Percentiles rank a stretch among this genome's conserved stretches.
These are phyloP conservation scores for Geotrichum restrictum DNA, from an alignment of 1,139 yeast species.

Conservation along the genomic window DNA sequence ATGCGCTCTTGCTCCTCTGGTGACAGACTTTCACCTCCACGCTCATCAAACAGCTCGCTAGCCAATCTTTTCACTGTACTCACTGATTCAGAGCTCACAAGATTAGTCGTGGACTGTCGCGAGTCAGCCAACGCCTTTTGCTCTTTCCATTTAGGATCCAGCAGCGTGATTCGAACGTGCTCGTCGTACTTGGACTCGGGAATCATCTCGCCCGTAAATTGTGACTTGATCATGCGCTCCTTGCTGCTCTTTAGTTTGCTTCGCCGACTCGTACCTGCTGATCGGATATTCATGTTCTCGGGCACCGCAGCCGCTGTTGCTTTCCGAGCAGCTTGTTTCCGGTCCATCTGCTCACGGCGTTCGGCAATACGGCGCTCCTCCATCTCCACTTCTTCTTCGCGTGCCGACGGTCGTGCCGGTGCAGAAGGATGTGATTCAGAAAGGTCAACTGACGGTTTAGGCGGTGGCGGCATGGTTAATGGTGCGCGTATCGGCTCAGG, in stretches of 20 bases:
- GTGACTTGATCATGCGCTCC: conserved; percentile 57
- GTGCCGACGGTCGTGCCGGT: conserved; percentile 17
- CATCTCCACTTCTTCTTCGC: conserved; percentile 13
- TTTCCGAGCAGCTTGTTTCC: conserved; percentile 22
- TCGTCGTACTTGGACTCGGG: conserved; percentile 70
- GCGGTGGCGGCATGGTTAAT: conserved; percentile 2
- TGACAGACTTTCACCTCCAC: conserved; percentile 5
- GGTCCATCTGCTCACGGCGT: conserved; percentile 18
- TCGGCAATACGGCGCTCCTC: conserved; percentile 17
- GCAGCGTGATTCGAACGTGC: conserved; percentile 65
- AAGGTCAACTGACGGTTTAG: conserved; percentile 7
- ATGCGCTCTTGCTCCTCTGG: conserved; percentile 22
- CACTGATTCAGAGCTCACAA: conserved; percentile 66
- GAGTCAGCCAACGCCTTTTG: conserved; percentile 61
- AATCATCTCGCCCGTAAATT: conserved; percentile 64
- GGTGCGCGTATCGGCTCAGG: conserved; percentile 21
- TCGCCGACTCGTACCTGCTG: conserved; percentile 67
- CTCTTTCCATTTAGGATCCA: conserved; percentile 75
- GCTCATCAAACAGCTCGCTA: conserved; percentile 31
- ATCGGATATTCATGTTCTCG: conserved; percentile 57
- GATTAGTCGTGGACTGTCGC: conserved; percentile 59
- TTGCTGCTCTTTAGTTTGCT: conserved; percentile 34
- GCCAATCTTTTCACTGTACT: conserved; percentile 67
- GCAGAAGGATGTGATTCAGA: conserved; percentile 18
- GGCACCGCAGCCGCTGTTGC: conserved; percentile 40